These are phyloP conservation scores for Phytophthora tentaculata DNA, from an alignment of 352 stramenopile genomes.

Conservation along the genomic window DNA sequence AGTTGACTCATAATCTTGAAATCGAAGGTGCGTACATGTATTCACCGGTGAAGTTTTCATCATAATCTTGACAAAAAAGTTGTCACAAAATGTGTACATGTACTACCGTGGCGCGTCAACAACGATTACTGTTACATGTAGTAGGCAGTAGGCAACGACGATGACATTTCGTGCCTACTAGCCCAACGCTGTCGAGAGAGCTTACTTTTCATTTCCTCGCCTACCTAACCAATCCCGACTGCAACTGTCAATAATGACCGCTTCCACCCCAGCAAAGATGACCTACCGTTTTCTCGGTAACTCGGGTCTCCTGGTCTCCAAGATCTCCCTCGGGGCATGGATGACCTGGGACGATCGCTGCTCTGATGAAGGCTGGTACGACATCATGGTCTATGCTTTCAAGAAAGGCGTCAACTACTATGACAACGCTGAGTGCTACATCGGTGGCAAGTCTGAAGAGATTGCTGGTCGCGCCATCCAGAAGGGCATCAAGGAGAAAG, in stretches of 20 bases:
- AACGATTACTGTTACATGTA: no score
- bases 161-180: not conserved
- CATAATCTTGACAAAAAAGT: no score
- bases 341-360: constrained; percentile 29
- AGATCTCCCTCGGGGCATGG: constrained; percentile 42
- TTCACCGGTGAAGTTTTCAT: no score
- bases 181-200: no score
- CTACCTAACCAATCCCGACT: not conserved
- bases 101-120: not conserved
- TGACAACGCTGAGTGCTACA: constrained; percentile 54
- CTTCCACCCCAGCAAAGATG: constrained; percentile 30
- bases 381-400: constrained; percentile 42
- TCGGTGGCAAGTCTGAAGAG: constrained; percentile 36
- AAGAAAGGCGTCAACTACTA: constrained; percentile 55
- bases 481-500: constrained; percentile 35
- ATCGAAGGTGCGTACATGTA: no score
- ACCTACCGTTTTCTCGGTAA: constrained; percentile 44
- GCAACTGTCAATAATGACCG: constrained; percentile 7
- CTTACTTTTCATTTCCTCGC: not conserved
- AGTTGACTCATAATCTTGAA: no score
- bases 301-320: constrained; percentile 44
- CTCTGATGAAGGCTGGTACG: constrained; percentile 30
- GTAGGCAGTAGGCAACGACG: no score
- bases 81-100: no score
- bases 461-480: constrained; percentile 46